Evolutionary conservation across 1,284 basidiomycete species (phyloP).

Genomic region (Cutaneotrichosporon spelunceum): DNA sequence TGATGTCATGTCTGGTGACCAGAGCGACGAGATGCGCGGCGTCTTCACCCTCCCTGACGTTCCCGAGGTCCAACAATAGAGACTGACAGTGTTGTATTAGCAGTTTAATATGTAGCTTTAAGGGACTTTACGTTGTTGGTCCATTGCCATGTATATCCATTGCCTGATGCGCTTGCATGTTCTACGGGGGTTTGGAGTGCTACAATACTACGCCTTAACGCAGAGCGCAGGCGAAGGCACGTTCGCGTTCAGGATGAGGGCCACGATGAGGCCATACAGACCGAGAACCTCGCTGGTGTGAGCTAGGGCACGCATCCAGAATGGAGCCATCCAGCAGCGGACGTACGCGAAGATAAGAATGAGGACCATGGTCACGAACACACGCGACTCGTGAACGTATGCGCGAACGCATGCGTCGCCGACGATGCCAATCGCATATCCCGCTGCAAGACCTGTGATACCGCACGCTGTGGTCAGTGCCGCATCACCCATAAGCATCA

Average conservation of each 20-base stretch:
- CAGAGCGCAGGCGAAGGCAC: conserved; percentile 29
- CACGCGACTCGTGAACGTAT: conserved; percentile 57
- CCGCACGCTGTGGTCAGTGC: conserved; percentile 20
- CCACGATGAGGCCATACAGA: conserved; percentile 58
- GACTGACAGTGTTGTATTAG: conserved; percentile 10
- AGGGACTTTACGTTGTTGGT: not conserved
- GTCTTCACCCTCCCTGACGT: conserved; percentile 23
- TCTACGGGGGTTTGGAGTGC: conserved; percentile 14
- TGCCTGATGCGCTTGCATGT: conserved; percentile 5
- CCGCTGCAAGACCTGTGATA: conserved; percentile 79
- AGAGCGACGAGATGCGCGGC: conserved; percentile 13
- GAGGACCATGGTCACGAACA: conserved; percentile 73
- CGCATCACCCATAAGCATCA: not conserved
- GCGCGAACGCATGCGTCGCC: conserved; percentile 72
- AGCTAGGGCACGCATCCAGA: not conserved
- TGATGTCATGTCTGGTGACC: conserved; percentile 7
- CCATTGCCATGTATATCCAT: no score
- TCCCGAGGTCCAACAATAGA: not conserved
- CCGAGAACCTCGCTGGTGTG: conserved; percentile 48
- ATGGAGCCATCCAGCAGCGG: no score
- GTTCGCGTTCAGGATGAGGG: conserved; percentile 57
- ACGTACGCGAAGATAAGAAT: conserved; percentile 56
- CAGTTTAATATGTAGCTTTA: not conserved
- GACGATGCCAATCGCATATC: conserved; percentile 94
- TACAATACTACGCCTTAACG: conserved; percentile 6